These are phyloP conservation scores for Haematococcus lacustris DNA, from an alignment of 139 green algal genomes.

Conservation along the genomic window DNA sequence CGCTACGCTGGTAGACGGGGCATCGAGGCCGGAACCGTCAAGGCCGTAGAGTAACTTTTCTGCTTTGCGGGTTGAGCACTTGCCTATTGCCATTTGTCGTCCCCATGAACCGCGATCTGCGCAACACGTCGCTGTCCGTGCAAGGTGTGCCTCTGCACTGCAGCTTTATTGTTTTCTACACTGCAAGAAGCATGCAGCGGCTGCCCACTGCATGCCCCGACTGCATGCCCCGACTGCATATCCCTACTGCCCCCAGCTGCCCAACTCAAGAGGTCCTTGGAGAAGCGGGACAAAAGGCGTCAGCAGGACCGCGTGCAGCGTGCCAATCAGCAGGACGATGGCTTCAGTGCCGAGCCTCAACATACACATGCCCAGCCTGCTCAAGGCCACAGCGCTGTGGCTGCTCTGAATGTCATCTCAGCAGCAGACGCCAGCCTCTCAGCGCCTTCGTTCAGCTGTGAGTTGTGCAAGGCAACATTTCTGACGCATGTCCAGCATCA, in stretches of 20 bases:
- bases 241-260: neutral
- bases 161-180: no score
- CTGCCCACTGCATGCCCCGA: no score
- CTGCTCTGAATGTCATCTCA: neutral
- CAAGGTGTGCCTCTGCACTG: no score
- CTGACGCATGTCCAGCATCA: neutral
- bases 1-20: no score
- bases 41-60: no score
- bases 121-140: neutral
- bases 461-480: slow-evolving; percentile 5
- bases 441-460: slow-evolving; percentile 4
- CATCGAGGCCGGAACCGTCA: no score
- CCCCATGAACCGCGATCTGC: neutral
- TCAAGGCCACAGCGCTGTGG: no score
- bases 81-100: neutral
- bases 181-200: no score
- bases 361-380: no score
- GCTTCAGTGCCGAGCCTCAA: neutral
- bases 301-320: neutral
- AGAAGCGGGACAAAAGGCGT: neutral
- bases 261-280: neutral
- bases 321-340: neutral
- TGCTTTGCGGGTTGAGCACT: neutral
- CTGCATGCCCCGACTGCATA: no score
- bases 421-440: neutral